phyloP scores from a whole-genome alignment of 306 rosid species.

The Fragaria ananassa region DNA sequence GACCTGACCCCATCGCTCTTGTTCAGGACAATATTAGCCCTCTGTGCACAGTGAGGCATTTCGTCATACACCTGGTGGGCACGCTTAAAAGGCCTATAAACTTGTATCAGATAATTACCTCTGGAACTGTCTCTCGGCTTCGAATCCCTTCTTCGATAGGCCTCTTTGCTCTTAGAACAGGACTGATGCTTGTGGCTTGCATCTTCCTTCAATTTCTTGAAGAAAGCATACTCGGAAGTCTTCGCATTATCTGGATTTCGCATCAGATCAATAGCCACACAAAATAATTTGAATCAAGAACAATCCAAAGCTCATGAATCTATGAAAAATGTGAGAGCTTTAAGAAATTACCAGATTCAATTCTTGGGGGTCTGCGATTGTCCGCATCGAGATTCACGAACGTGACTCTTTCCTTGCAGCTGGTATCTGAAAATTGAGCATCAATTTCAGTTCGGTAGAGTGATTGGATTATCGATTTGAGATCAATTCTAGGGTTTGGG shows the following conservation, averaged over 20 bases:
- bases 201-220: constrained; percentile 65
- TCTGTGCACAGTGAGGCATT: constrained; percentile 38
- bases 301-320: not conserved
- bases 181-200: constrained; percentile 32
- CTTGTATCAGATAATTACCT: constrained; percentile 33
- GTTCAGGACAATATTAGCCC: constrained; percentile 15
- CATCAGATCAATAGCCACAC: constrained; percentile 23
- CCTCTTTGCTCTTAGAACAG: constrained; percentile 28
- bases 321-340: not conserved
- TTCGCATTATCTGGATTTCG: constrained; percentile 37
- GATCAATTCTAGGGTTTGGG: not conserved
- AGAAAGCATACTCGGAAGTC: constrained; percentile 84
- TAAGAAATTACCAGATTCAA: constrained; percentile 21
- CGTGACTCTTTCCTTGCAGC: constrained; percentile 29
- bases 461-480: not conserved
- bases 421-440: constrained; percentile 12
- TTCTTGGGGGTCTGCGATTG: constrained; percentile 11
- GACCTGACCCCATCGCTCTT: constrained; percentile 24
- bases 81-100: not conserved
- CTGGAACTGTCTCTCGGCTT: constrained; percentile 29
- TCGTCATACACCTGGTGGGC: constrained; percentile 12
- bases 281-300: not conserved
- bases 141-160: constrained; percentile 23
- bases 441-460: not conserved
- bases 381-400: constrained; percentile 25